Conservation (phyloP, 2,329 filamentous ascomycete species). For the Cordyceps cateniannulata region DNA sequence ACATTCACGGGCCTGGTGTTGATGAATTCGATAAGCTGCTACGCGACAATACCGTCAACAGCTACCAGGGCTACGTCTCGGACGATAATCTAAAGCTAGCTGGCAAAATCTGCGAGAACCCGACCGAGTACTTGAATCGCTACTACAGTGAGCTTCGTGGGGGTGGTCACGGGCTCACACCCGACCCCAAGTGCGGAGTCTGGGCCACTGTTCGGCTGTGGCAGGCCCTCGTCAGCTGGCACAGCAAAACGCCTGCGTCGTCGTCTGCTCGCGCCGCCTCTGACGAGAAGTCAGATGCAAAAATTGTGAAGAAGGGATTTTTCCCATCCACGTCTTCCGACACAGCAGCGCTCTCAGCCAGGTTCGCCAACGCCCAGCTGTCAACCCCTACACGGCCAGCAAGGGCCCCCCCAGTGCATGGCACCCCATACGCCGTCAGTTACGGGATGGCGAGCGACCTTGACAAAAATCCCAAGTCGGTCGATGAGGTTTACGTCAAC, state of each 20-base stretch:
- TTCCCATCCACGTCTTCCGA: too few relatives aligned
- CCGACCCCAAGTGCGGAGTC: background rate
- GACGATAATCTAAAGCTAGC: background rate
- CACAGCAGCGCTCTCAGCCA: background rate
- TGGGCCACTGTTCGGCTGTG: background rate
- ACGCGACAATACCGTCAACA: background rate
- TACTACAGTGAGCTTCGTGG: background rate
- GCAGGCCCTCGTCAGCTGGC: background rate
- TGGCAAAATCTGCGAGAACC: background rate
- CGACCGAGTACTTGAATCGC: background rate
- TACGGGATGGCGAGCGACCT: background rate
- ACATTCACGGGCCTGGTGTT: background rate
- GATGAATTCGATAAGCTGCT: background rate
- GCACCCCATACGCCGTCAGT: background rate
- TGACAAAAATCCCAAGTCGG: background rate
- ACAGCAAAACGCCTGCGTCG: background rate
- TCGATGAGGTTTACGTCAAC: background rate
- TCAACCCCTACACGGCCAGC: background rate
- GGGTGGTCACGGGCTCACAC: background rate
- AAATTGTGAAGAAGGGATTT: background rate
- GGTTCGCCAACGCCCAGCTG: background rate
- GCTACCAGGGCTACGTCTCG: background rate
- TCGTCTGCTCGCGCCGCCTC: too few relatives aligned
- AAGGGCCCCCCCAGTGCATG: background rate
- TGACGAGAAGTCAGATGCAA: background rate